Conservation (phyloP, 495 filamentous ascomycete species). For the Penicillium bovifimosum region DNA sequence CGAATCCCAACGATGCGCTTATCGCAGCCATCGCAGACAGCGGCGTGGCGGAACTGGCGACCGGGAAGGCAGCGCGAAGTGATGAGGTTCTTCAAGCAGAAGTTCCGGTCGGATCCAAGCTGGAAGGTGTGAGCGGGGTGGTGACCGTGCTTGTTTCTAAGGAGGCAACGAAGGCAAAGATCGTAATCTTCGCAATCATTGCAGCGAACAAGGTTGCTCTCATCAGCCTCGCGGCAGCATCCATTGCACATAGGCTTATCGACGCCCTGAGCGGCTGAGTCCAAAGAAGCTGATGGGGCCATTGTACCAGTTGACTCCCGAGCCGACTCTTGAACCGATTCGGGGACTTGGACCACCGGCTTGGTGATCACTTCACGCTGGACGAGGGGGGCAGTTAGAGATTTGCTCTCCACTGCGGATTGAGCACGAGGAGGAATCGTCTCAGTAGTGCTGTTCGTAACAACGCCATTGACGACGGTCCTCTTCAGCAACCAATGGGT, state of each 20-base stretch:
- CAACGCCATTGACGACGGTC: constrained; percentile 66
- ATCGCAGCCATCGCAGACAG: constrained; percentile 93
- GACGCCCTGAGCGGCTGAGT: constrained; percentile 10
- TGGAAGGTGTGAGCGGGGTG: constrained; percentile 82
- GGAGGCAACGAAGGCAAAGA: constrained; percentile 78
- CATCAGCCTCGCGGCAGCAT: constrained; percentile 73
- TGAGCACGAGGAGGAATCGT: constrained; percentile 56
- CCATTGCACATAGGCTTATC: constrained; percentile 85
- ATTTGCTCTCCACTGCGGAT: constrained; percentile 7
- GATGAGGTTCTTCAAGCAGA: constrained; percentile 40
- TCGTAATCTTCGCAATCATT: constrained; percentile 82
- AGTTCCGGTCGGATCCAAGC: constrained; percentile 32
- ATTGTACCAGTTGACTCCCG: constrained; percentile 15
- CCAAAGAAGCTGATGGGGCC: neutral
- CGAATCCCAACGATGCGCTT: constrained; percentile 83
- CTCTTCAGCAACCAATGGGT: constrained; percentile 95
- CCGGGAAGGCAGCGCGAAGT: constrained; percentile 68
- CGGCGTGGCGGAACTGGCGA: constrained; percentile 73
- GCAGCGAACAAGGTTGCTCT: constrained; percentile 80
- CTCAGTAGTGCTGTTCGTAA: constrained; percentile 81
- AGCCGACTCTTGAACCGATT: constrained; percentile 13
- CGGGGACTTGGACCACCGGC: constrained; percentile 15
- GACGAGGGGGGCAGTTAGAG: constrained; percentile 2
- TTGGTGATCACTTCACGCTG: constrained; percentile 12
- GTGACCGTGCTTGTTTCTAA: constrained; percentile 77